Conservation (phyloP, 208 protist species). For the Naegleria lovaniensis region DNA sequence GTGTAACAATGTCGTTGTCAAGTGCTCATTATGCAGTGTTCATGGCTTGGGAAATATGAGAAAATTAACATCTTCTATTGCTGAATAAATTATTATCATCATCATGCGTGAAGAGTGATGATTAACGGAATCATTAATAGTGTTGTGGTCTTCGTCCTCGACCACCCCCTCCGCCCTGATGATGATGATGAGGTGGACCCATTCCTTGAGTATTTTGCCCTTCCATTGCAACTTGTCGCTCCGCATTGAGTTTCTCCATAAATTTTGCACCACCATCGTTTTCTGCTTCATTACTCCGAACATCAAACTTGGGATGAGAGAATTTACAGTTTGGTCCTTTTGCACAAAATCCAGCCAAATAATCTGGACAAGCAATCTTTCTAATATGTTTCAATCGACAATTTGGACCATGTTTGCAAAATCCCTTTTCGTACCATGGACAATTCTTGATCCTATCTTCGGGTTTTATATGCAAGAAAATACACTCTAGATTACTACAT, state of each 20-base stretch:
- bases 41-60: too few species aligned
- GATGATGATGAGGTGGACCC: not conserved
- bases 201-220: not conserved
- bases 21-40: too few species aligned
- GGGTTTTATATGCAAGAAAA: conserved; percentile 78
- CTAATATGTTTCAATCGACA: conserved; percentile 78
- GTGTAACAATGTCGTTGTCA: too few species aligned
- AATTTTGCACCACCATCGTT: not conserved
- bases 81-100: too few species aligned
- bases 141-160: not conserved
- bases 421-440: conserved; percentile 71
- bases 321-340: conserved; percentile 81
- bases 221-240: not conserved
- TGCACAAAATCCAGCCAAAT: conserved; percentile 87
- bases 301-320: conserved; percentile 72
- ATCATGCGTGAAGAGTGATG: too few species aligned
- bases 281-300: not conserved
- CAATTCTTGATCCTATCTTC: conserved; percentile 63
- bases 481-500: conserved; percentile 91
- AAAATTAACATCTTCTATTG: too few species aligned
- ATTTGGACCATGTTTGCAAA: conserved; percentile 71
- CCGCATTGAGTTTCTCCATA: not conserved
- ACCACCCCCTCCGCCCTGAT: not conserved
- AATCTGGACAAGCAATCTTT: conserved; percentile 77
- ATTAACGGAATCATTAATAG: too few species aligned